Percentiles rank a stretch among this genome's conserved stretches.
Conservation (phyloP, 169 alveolate genomes). For the Plasmodium knowlesi region DNA sequence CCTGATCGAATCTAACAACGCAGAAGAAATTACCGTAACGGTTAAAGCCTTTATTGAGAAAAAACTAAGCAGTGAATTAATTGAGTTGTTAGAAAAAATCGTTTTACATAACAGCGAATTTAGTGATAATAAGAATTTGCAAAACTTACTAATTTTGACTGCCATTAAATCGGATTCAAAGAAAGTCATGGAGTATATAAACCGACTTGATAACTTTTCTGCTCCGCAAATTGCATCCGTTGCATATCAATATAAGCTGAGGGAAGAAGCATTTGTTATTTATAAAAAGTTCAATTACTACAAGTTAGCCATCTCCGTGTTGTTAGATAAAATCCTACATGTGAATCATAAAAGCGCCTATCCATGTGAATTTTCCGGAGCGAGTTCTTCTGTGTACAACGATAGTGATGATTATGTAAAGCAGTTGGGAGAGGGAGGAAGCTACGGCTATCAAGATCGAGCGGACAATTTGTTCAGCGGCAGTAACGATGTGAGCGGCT, state of each 20-base stretch:
- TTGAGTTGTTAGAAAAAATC: slow-evolving; percentile 87
- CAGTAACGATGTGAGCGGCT: background rate
- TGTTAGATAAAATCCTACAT: slow-evolving; percentile 83
- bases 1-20: slow-evolving; percentile 96
- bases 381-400: slow-evolving; percentile 1
- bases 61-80: slow-evolving; percentile 97
- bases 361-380: background rate
- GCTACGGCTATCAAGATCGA: background rate
- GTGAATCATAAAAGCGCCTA: background rate
- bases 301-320: slow-evolving; percentile 95
- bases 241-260: slow-evolving; percentile 83
- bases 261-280: slow-evolving; percentile 95
- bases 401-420: slow-evolving; percentile 6
- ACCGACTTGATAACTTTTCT: slow-evolving; percentile 97
- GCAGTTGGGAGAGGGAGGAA: background rate
- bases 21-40: slow-evolving; percentile 96
- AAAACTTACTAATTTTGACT: slow-evolving; percentile 83
- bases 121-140: slow-evolving; percentile 95
- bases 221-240: slow-evolving; percentile 97
- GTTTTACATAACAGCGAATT: slow-evolving; percentile 91
- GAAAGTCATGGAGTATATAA: slow-evolving; percentile 90
- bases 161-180: slow-evolving; percentile 83
- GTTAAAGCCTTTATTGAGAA: slow-evolving; percentile 99
- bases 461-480: background rate
- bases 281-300: slow-evolving; percentile 92